Base-by-base conservation (phyloP, 1,284 basidiomycete genomes). In the Ceratobasidium sp. region DNA sequence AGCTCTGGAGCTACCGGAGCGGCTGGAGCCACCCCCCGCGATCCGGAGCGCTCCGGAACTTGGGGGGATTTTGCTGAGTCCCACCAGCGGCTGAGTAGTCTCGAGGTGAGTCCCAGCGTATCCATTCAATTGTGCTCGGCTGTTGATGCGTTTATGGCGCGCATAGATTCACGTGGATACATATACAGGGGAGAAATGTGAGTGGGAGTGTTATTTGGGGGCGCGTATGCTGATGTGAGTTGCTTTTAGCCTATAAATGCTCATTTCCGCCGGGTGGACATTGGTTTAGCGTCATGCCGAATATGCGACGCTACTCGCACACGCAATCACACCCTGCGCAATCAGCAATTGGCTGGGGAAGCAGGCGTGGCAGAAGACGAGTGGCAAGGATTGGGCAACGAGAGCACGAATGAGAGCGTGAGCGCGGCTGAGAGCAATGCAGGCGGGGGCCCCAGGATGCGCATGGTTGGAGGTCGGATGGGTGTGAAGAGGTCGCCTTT, bases 141-240 rank as follows among this genome's bases (percentile, higher is more conserved):
- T 75, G 52, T 43, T 63, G 58, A 73, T 23, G 46, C 30, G 43
- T 14, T 47, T 21, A 26, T 47, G 52, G 70, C 74, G 63, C 77
- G 35, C 35, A 38, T 38, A 94, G 92, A 94, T 93, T 77, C 92
- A 94, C 80, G 82, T 91, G 76, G 92, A 94, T 77, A 93, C 91
- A 76, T 92, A 94, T 81, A 93, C 92, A 0, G 92, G 92, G 74
- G 91, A 92, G 79, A 93, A 91, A 83, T 92, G 91, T 93, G 80
- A 84, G 90, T 85, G 41, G 35, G 54, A 61, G 50, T 58, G 72
- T 41, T 26, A 28, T 54, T 63, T 41, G 46, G 11, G 73, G 55
- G 75, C 16, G 26, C 61, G 35, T 49, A 44, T 73, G 62, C 41
- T 43, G 23, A 41, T 21, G 46, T 62, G 69, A 55, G 44, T 21